Percentiles rank a stretch among this genome's conserved stretches.
Evolutionary conservation across 2,329 filamentous ascomycete genomes (phyloP).

Genomic region (Fusarium denticulatum): DNA sequence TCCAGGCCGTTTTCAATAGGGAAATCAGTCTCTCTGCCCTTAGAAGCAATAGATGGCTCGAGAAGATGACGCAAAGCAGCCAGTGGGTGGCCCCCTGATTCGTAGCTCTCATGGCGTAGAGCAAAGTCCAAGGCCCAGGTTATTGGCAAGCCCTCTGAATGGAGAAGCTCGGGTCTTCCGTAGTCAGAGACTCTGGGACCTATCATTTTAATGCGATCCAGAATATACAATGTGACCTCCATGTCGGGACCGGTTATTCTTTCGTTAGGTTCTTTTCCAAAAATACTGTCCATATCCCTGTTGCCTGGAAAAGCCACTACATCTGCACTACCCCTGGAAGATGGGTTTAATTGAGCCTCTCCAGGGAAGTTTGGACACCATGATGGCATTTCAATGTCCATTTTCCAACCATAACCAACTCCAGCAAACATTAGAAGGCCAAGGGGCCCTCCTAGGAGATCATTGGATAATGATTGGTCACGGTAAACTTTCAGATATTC

Average conservation of each 20-base stretch:
- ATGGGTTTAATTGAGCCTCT: neutral
- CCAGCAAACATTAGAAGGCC: neutral
- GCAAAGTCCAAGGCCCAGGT: too few relatives aligned
- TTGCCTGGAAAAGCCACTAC: neutral
- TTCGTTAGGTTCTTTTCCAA: neutral
- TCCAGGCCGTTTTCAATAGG: too few relatives aligned
- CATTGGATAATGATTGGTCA: rapidly evolving
- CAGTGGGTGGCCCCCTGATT: too few relatives aligned
- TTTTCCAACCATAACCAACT: neutral
- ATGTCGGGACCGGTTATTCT: neutral
- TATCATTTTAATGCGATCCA: neutral
- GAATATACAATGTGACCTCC: neutral
- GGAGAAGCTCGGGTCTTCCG: too few relatives aligned
- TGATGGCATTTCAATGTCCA: neutral
- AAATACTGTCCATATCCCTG: neutral
- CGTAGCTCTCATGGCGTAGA: too few relatives aligned
- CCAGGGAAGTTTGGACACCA: neutral
- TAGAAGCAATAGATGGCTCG: too few relatives aligned
- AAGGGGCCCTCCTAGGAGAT: neutral
- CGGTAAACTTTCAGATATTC: neutral
- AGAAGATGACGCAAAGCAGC: too few relatives aligned
- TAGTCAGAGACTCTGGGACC: neutral
- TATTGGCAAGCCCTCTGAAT: too few relatives aligned
- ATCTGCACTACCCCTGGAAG: neutral
- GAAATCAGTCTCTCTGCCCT: too few relatives aligned